Evolutionary conservation across 2,329 filamentous ascomycete genomes (phyloP).

Genomic region (Sclerotinia minor): DNA sequence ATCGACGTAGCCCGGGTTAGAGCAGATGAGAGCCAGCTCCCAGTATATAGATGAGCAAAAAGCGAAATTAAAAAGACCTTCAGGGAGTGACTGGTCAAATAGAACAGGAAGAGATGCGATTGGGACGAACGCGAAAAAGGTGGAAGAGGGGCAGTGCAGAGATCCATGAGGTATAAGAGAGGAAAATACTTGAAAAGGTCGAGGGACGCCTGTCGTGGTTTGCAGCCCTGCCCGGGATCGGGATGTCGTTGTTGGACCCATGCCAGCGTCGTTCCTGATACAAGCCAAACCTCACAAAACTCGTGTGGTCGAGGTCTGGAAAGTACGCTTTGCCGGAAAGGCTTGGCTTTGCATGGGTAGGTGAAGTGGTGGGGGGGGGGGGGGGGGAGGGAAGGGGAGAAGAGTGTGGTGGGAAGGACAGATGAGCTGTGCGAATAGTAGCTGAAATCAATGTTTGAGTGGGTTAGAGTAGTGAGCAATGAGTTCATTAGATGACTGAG

Average conservation of each 20-base stretch:
- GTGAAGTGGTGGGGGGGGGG: too few relatives aligned
- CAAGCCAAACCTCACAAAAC: slow-evolving; percentile 40
- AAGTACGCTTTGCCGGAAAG: slow-evolving; percentile 32
- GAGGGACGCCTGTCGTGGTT: slow-evolving; percentile 42
- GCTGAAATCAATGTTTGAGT: slow-evolving; percentile 16
- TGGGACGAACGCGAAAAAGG: slow-evolving; percentile 49
- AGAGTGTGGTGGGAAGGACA: background rate
- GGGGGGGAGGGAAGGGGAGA: slow-evolving; percentile 2
- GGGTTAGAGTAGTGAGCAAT: slow-evolving; percentile 9
- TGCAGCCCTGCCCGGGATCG: slow-evolving; percentile 40
- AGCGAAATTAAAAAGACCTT: slow-evolving; percentile 46
- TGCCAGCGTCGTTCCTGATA: slow-evolving; percentile 40
- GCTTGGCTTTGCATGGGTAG: slow-evolving; percentile 32
- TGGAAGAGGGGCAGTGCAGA: slow-evolving; percentile 51
- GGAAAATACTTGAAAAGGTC: slow-evolving; percentile 43
- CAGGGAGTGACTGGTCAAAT: slow-evolving; percentile 55
- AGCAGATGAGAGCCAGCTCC: slow-evolving; percentile 58
- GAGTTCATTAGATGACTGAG: slow-evolving; percentile 20
- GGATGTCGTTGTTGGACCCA: slow-evolving; percentile 38
- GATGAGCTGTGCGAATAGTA: slow-evolving; percentile 23
- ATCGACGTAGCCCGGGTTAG: slow-evolving; percentile 44
- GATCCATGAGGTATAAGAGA: slow-evolving; percentile 54
- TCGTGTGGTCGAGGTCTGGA: slow-evolving; percentile 38
- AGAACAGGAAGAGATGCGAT: slow-evolving; percentile 45
- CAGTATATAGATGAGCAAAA: slow-evolving; percentile 51